Conservation (phyloP, 1,284 basidiomycete species). For the Cutaneotrichosporon spelunceum region DNA sequence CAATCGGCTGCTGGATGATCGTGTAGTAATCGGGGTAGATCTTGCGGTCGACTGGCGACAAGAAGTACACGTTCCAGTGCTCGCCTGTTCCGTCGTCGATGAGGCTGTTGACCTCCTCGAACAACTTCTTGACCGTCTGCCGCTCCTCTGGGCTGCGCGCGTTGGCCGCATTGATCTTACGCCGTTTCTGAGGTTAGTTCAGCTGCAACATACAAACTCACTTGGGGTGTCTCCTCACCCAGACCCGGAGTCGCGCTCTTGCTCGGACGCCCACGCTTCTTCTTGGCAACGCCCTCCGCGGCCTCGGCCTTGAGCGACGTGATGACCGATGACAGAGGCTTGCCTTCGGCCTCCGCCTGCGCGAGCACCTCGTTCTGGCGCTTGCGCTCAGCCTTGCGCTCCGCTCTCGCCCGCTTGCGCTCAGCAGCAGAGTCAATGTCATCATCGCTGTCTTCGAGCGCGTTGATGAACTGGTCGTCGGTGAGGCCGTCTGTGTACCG, state of each 20-base stretch:
- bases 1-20: slow-evolving; percentile 70
- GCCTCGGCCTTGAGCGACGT: slow-evolving; percentile 30
- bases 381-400: slow-evolving; percentile 41
- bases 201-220: slow-evolving; percentile 20
- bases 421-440: slow-evolving; percentile 66
- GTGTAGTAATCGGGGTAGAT: slow-evolving; percentile 91
- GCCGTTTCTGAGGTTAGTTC: slow-evolving; percentile 38
- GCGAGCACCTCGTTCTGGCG: slow-evolving; percentile 40
- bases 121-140: slow-evolving; percentile 54
- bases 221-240: slow-evolving; percentile 42
- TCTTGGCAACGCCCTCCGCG: slow-evolving; percentile 28
- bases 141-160: slow-evolving; percentile 21
- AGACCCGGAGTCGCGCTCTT: slow-evolving; percentile 39
- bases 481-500: slow-evolving; percentile 92
- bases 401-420: slow-evolving; percentile 34
- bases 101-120: slow-evolving; percentile 55
- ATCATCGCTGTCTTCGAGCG: slow-evolving; percentile 71
- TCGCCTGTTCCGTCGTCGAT: slow-evolving; percentile 59
- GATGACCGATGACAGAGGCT: slow-evolving; percentile 37
- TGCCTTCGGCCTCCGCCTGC: slow-evolving; percentile 44
- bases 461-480: slow-evolving; percentile 90
- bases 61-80: slow-evolving; percentile 78
- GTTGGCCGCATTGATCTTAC: slow-evolving; percentile 30
- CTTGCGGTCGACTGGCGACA: slow-evolving; percentile 71
- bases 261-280: slow-evolving; percentile 45